Evolutionary conservation across 306 rosid genomes (phyloP).

Genomic region (Ormosia semicastrata): DNA sequence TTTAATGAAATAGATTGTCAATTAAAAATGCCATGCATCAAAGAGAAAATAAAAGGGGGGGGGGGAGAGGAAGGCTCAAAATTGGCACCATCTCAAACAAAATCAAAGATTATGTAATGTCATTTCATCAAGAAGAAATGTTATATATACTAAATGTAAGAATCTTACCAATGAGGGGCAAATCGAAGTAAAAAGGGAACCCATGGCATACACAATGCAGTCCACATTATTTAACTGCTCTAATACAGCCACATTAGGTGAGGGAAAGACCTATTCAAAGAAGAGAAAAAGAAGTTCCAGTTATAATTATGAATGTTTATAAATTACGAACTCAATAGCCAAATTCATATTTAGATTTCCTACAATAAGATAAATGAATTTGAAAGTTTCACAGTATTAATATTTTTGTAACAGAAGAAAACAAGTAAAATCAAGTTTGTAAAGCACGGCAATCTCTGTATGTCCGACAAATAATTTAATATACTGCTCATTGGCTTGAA

Average conservation of each 20-base stretch:
- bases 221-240: constrained; percentile 74
- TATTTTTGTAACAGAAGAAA: not conserved
- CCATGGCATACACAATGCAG: constrained; percentile 94
- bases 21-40: not conserved
- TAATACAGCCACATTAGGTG: constrained; percentile 62
- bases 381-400: not conserved
- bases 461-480: not conserved
- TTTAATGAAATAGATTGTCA: not conserved
- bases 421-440: not conserved
- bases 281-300: constrained; percentile 12
- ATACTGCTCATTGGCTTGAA: not conserved
- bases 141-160: constrained; percentile 10
- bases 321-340: constrained; percentile 19
- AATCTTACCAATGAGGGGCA: constrained; percentile 88
- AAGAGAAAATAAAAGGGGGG: not conserved
- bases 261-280: constrained; percentile 75
- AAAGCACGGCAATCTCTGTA: not conserved
- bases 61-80: not conserved
- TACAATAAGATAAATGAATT: not conserved
- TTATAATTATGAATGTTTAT: not conserved
- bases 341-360: constrained; percentile 20
- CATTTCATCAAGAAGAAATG: not conserved
- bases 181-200: constrained; percentile 88
- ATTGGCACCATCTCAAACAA: not conserved
- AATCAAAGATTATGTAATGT: not conserved